Evolutionary conservation across 352 stramenopile genomes (phyloP), one percentile per base, ranked within the genome.

Genomic region (Globisporangium canariense): DNA sequence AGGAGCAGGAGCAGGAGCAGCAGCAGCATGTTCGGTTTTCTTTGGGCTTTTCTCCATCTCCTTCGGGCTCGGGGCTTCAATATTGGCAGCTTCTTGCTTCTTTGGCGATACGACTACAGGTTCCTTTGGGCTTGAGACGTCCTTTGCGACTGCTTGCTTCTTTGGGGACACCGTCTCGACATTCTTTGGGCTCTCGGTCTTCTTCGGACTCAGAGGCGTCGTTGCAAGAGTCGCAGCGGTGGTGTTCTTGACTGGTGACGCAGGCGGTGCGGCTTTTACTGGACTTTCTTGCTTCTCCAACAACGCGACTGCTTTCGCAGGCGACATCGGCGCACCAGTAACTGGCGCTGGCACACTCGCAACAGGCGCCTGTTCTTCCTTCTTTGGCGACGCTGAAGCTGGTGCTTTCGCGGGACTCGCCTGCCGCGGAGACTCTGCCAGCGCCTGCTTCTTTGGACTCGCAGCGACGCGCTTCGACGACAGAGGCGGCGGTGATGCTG

Each of bases 261-360:
- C 50, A 43, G 60, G 40, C n/a, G 32, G 30, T 32, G 51, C 20
- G 4, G 51, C 25, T 41, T 65, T 56, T 25, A 51, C 63, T 52
- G 56, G 40, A 4, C 60, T 57, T 43, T 71, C 68, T 10, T 52
- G 58, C 43, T 76, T 70, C 59, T 76, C 81, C 4, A 66, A 68
- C 0, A 59, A 71, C 46, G 64, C 64, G 8, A 57, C 25, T 7
- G 58, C 32, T 30, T 74, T 70, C 49, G 67, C 65, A 5, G 65
- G 45, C 4, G 61, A 58, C 36, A 43, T 20, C 3, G 54, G 46
- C 11, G 49, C 25, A 25, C 36, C 11, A 56, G 10, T 32, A 40
- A 38, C 22, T 55, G 47, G 47, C 3, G 34, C 30, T 47, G 40
- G 3, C 46, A 45, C 58, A 47, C 25, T 34, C 46, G 16, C 18